phyloP scores from a whole-genome alignment of 805 yeast genomes.

The Zygosaccharomyces kombuchaensis region DNA sequence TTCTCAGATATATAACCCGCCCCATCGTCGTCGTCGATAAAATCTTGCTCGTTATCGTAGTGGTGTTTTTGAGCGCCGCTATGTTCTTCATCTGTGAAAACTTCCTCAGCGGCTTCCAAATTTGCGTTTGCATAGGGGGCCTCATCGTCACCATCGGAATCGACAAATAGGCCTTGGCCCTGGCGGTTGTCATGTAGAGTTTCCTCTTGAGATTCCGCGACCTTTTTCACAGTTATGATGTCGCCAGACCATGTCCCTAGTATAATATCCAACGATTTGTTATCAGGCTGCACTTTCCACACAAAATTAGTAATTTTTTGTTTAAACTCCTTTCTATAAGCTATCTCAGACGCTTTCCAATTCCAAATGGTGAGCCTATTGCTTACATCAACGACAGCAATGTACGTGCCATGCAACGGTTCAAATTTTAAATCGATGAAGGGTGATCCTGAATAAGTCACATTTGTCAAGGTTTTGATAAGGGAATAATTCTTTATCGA shows the following conservation, averaged over 20 bases:
- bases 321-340: conserved; percentile 31
- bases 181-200: conserved; percentile 7
- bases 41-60: conserved; percentile 46
- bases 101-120: conserved; percentile 19
- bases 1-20: conserved; percentile 40
- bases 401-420: conserved; percentile 48
- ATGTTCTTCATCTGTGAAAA: conserved; percentile 21
- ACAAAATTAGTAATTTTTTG: conserved; percentile 32
- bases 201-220: conserved; percentile 20
- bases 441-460: conserved; percentile 17
- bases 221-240: conserved; percentile 31
- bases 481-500: conserved; percentile 28
- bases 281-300: conserved; percentile 33
- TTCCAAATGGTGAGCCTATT: conserved; percentile 56
- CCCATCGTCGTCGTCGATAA: conserved; percentile 62
- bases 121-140: conserved; percentile 17
- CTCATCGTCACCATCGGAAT: conserved; percentile 33
- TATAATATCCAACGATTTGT: conserved; percentile 26
- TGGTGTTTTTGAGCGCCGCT: conserved; percentile 27
- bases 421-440: conserved; percentile 56
- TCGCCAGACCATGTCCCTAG: conserved; percentile 41
- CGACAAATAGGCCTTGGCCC: conserved; percentile 29
- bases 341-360: conserved; percentile 35
- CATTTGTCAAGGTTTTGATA: conserved; percentile 20
- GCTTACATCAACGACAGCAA: conserved; percentile 57